phyloP scores from a whole-genome alignment of 257 asterid species.

The Solanum chaucha region DNA sequence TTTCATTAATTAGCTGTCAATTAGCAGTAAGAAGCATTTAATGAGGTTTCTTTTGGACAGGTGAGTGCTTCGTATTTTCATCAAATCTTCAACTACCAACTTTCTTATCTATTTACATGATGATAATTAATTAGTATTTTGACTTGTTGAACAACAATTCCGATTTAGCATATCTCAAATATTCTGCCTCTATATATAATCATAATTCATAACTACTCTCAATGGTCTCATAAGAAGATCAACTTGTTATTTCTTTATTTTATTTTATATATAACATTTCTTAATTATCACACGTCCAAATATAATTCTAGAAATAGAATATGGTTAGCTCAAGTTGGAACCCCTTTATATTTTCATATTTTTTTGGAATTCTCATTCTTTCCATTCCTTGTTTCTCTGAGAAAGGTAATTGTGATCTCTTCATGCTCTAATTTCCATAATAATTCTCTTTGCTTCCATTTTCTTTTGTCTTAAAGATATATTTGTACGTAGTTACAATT shows the following conservation, averaged over 20 bases:
- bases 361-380: conserved; percentile 18
- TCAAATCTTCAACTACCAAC: neutral
- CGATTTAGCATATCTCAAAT: neutral
- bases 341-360: neutral
- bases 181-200: neutral
- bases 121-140: neutral
- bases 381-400: conserved; percentile 32
- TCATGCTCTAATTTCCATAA: neutral
- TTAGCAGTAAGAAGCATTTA: neutral
- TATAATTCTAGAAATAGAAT: neutral
- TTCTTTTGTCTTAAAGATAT: neutral
- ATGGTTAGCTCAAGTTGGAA: neutral
- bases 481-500: neutral
- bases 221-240: neutral
- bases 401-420: conserved; percentile 24
- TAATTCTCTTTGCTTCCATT: neutral
- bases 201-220: neutral
- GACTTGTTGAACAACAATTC: neutral
- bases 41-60: neutral
- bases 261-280: neutral
- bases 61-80: neutral
- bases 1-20: neutral
- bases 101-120: neutral
- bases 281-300: neutral
- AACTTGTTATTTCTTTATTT: neutral